phyloP scores from a whole-genome alignment of 306 rosid genomes.

The Sesbania bispinosa region DNA sequence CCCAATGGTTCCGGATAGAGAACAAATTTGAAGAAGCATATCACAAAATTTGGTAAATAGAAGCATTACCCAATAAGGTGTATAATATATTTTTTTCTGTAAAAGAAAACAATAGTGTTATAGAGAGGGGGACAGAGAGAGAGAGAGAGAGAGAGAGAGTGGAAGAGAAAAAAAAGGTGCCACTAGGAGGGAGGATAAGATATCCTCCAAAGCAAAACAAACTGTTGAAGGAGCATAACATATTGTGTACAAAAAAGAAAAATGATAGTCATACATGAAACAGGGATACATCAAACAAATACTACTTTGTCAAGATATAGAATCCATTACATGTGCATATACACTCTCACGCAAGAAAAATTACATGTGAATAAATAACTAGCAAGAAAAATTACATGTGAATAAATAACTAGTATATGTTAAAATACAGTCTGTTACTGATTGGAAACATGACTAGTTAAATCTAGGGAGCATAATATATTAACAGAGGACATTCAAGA shows the following conservation, averaged over 20 bases:
- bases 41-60: no score
- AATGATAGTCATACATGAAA: background rate
- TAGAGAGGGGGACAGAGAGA: no score
- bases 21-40: background rate
- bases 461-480: background rate
- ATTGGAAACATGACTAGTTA: no score
- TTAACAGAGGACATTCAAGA: background rate
- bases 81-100: background rate
- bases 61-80: background rate
- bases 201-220: no score
- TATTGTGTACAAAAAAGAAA: background rate
- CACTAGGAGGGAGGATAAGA: no score
- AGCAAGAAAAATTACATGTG: background rate
- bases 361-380: background rate
- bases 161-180: no score
- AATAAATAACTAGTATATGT: background rate
- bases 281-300: background rate
- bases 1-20: background rate
- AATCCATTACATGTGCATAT: no score
- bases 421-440: background rate
- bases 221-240: no score
- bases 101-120: no score
- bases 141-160: no score
- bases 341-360: no score
- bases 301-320: background rate